phyloP scores from a whole-genome alignment of 345 rosid species.

The Syzygium aromaticum region DNA sequence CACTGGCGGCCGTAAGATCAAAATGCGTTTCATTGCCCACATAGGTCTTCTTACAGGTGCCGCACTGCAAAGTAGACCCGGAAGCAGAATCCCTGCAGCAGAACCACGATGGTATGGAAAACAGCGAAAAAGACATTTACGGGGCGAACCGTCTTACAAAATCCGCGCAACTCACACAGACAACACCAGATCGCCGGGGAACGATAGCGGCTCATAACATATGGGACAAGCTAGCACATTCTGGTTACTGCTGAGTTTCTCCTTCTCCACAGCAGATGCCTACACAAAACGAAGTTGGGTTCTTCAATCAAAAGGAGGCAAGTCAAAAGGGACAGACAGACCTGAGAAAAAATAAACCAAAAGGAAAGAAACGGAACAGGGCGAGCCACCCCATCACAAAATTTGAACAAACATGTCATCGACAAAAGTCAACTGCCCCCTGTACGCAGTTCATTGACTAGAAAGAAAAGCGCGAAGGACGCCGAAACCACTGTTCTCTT shows the following conservation, averaged over 20 bases:
- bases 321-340: background rate
- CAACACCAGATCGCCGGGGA: conserved; percentile 18
- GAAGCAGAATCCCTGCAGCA: conserved; percentile 30
- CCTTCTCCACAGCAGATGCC: conserved; percentile 25
- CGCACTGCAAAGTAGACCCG: conserved; percentile 43
- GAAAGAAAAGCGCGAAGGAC: background rate
- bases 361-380: background rate
- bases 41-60: conserved; percentile 56
- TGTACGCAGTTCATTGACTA: background rate
- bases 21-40: conserved; percentile 53
- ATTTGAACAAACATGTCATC: background rate
- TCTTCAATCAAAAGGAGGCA: background rate
- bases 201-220: conserved; percentile 43
- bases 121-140: background rate
- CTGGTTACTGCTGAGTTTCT: conserved; percentile 13
- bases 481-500: background rate
- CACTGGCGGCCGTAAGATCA: conserved; percentile 55
- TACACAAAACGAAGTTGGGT: background rate
- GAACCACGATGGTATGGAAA: background rate
- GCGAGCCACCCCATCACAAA: background rate
- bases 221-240: conserved; percentile 72
- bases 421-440: background rate
- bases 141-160: background rate
- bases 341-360: background rate
- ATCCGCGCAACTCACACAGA: conserved; percentile 29